phyloP scores from a whole-genome alignment of 2,329 filamentous ascomycete species.

The Endoconidiophora laricicola region DNA sequence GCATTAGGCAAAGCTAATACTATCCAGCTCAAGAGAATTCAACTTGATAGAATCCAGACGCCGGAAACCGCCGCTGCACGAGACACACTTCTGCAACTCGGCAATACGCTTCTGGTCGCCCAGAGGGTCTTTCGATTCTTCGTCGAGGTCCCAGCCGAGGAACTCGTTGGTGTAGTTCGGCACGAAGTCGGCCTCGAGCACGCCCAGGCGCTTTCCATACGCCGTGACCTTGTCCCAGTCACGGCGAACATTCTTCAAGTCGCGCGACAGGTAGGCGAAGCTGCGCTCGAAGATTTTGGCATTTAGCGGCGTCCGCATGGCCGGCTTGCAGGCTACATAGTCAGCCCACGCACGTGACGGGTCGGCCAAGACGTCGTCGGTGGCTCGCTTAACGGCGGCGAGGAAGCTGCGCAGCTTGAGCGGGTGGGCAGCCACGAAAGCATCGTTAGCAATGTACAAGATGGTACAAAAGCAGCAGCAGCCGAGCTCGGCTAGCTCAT shows the following conservation, averaged over 20 bases:
- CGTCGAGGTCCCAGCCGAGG: constrained; percentile 47
- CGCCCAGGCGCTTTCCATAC: constrained; percentile 57
- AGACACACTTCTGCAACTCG: constrained; percentile 49
- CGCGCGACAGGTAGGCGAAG: constrained; percentile 59
- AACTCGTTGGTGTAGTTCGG: constrained; percentile 64
- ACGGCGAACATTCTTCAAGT: constrained; percentile 56
- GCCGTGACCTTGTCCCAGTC: constrained; percentile 66
- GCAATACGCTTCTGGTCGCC: constrained; percentile 64
- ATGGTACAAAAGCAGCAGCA: constrained; percentile 78
- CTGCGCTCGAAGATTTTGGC: constrained; percentile 67
- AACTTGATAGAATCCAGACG: constrained; percentile 21
- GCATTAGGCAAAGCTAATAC: no score
- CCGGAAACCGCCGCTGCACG: constrained; percentile 46
- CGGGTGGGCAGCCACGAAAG: constrained; percentile 48
- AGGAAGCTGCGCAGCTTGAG: constrained; percentile 52
- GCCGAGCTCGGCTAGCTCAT: constrained; percentile 61
- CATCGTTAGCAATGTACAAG: constrained; percentile 64
- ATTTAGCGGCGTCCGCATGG: constrained; percentile 51
- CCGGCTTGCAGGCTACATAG: constrained; percentile 56
- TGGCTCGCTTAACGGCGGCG: constrained; percentile 56
- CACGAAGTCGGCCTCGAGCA: constrained; percentile 44
- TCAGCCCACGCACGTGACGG: constrained; percentile 49
- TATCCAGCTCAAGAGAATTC: no score
- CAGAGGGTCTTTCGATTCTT: constrained; percentile 47
- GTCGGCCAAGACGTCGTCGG: constrained; percentile 50